phyloP scores from a whole-genome alignment of 192 early-diverging fungal genomes.

The Gigaspora rosea region DNA sequence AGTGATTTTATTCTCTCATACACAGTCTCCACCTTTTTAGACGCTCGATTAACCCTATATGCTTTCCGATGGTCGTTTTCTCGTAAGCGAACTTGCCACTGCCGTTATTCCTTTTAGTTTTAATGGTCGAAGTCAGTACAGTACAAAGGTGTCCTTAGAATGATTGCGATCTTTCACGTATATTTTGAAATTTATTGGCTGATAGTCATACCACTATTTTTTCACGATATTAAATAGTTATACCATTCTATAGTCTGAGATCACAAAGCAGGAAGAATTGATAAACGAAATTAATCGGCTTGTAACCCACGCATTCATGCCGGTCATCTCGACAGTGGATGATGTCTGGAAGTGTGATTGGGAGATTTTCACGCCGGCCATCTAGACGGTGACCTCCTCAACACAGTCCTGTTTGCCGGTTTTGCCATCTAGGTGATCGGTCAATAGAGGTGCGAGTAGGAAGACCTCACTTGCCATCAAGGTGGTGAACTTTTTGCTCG shows the following conservation, averaged over 20 bases:
- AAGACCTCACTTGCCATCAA: constrained; percentile 11
- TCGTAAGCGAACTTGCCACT: constrained; percentile 9
- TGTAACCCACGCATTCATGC: too few relatives aligned
- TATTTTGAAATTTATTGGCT: too few relatives aligned
- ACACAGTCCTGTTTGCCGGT: background rate
- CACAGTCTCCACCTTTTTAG: background rate
- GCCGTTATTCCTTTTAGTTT: constrained; percentile 21
- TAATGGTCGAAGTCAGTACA: constrained; percentile 24
- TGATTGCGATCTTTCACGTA: constrained; percentile 32
- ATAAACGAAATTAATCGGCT: too few relatives aligned
- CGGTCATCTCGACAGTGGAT: too few relatives aligned
- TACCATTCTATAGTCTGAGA: too few relatives aligned
- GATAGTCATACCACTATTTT: too few relatives aligned
- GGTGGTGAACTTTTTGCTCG: constrained; percentile 23
- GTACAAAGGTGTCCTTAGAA: constrained; percentile 15
- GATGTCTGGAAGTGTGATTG: too few relatives aligned
- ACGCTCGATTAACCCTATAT: constrained; percentile 24
- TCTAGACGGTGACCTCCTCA: too few relatives aligned
- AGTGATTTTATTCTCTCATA: constrained; percentile 28
- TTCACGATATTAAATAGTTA: too few relatives aligned
- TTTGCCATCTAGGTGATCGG: constrained; percentile 19
- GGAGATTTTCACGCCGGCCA: too few relatives aligned
- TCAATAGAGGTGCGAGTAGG: constrained; percentile 10
- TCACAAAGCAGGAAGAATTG: too few relatives aligned
- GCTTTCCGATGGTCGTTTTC: constrained; percentile 28